These are phyloP conservation scores for Peniophora sp. DNA, from an alignment of 1,284 basidiomycete genomes.

Conservation along the genomic window DNA sequence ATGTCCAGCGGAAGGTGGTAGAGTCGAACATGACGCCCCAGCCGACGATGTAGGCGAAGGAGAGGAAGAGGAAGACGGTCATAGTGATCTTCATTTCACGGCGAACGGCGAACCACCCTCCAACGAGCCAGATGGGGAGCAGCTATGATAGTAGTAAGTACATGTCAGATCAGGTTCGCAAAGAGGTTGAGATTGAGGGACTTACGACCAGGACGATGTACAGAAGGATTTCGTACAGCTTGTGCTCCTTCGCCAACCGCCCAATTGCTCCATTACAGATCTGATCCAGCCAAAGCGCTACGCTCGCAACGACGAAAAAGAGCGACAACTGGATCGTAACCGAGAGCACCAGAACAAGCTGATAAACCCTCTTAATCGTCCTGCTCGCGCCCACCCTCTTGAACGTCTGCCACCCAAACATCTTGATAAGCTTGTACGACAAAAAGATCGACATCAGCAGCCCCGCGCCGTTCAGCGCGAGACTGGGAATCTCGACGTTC, in stretches of 20 bases:
- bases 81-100: constrained; percentile 52
- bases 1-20: constrained; percentile 67
- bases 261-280: constrained; percentile 59
- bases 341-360: constrained; percentile 60
- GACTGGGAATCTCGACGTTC: constrained; percentile 52
- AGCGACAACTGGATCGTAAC: constrained; percentile 67
- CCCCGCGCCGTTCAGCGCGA: constrained; percentile 55
- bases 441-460: constrained; percentile 54
- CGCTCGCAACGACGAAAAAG: constrained; percentile 67
- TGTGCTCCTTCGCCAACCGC: constrained; percentile 35
- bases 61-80: constrained; percentile 55
- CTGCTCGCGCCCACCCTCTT: constrained; percentile 75
- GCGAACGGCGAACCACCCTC: constrained; percentile 71
- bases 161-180: constrained; percentile 5
- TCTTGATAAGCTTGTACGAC: constrained; percentile 70
- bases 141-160: too few species aligned
- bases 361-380: constrained; percentile 67
- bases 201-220: constrained; percentile 50
- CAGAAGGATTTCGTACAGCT: constrained; percentile 47
- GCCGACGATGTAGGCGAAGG: constrained; percentile 50
- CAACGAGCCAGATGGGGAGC: constrained; percentile 59
- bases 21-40: constrained; percentile 70
- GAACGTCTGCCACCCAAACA: constrained; percentile 79
- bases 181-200: neutral
- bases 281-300: constrained; percentile 71